Percentiles rank a stretch among this genome's conserved stretches.
These are phyloP conservation scores for Colletotrichum musae DNA, from an alignment of 2,329 filamentous ascomycete species.

Conservation along the genomic window DNA sequence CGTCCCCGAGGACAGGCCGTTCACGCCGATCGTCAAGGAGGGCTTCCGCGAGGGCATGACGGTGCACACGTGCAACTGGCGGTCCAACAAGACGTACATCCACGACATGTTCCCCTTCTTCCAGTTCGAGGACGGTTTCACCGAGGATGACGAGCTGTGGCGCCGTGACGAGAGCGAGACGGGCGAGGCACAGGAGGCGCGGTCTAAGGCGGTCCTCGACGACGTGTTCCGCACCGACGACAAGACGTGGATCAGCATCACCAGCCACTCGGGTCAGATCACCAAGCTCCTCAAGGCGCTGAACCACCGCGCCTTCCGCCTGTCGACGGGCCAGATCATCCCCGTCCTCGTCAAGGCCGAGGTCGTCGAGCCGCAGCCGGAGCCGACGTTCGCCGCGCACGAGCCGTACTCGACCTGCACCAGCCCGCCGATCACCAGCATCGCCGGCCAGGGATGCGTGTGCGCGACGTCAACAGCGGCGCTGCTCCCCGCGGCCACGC, in stretches of 20 bases:
- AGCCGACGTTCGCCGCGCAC: conserved; percentile 53
- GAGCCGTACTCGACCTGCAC: conserved; percentile 59
- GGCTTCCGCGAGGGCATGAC: conserved; percentile 75
- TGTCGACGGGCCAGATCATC: conserved; percentile 78
- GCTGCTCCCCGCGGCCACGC: conserved; percentile 33
- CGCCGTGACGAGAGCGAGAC: conserved; percentile 59
- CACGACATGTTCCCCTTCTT: conserved; percentile 65
- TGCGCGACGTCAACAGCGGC: conserved; percentile 49
- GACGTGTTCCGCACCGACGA: conserved; percentile 69
- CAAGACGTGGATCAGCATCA: conserved; percentile 71
- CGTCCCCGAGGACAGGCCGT: conserved; percentile 65
- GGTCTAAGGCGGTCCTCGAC: conserved; percentile 66
- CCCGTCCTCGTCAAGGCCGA: conserved; percentile 76
- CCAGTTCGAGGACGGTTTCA: conserved; percentile 72
- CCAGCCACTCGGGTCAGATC: conserved; percentile 73
- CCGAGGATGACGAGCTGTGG: conserved; percentile 67
- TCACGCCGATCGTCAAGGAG: conserved; percentile 75
- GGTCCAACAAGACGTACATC: conserved; percentile 70
- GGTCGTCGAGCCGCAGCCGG: conserved; percentile 51
- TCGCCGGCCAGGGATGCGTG: conserved; percentile 57
- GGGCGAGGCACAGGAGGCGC: conserved; percentile 61
- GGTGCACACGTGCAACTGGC: conserved; percentile 78
- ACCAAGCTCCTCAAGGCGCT: conserved; percentile 66
- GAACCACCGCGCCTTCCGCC: conserved; percentile 71
- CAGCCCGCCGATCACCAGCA: conserved; percentile 60